These are phyloP conservation scores for Kentomonas sorsogonicus DNA, from an alignment of 208 protist species.

Conservation along the genomic window DNA sequence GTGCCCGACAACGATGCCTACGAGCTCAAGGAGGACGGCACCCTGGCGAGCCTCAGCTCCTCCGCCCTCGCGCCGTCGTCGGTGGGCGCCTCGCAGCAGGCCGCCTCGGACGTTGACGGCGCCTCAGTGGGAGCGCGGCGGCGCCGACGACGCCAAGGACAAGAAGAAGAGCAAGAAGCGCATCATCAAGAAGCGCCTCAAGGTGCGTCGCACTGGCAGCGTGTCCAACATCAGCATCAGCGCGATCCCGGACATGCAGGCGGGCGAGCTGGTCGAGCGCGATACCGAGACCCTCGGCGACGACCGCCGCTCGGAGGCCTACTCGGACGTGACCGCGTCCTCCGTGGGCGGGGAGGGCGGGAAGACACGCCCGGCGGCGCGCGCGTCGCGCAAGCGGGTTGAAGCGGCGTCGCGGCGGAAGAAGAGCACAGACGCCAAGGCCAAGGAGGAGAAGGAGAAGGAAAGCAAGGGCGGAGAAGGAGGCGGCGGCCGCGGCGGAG, in stretches of 20 bases:
- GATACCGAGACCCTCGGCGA: conserved; percentile 20
- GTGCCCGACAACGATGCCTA: conserved; percentile 29
- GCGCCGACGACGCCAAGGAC: background rate
- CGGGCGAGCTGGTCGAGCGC: conserved; percentile 40
- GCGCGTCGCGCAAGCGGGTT: no score
- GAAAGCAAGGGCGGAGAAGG: no score
- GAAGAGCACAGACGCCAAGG: no score
- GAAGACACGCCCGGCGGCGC: no score
- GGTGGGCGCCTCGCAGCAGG: background rate
- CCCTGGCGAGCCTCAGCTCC: conserved; percentile 12
- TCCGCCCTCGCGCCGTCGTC: background rate
- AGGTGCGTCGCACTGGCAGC: conserved; percentile 22
- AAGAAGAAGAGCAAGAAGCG: conserved; percentile 36
- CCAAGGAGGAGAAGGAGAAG: no score
- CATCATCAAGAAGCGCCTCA: conserved; percentile 32
- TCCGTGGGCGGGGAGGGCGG: no score
- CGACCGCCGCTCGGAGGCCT: no score
- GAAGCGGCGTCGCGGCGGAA: no score
- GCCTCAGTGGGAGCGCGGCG: conserved; percentile 5
- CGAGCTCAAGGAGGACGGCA: conserved; percentile 34
- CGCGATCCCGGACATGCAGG: conserved; percentile 32
- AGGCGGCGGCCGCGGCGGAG: background rate
- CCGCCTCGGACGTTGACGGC: conserved; percentile 9
- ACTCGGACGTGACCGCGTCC: background rate
- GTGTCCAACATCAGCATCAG: conserved; percentile 20